Evolutionary conservation across 106 monocot genomes (phyloP).

Genomic region (Agapanthus africanus): DNA sequence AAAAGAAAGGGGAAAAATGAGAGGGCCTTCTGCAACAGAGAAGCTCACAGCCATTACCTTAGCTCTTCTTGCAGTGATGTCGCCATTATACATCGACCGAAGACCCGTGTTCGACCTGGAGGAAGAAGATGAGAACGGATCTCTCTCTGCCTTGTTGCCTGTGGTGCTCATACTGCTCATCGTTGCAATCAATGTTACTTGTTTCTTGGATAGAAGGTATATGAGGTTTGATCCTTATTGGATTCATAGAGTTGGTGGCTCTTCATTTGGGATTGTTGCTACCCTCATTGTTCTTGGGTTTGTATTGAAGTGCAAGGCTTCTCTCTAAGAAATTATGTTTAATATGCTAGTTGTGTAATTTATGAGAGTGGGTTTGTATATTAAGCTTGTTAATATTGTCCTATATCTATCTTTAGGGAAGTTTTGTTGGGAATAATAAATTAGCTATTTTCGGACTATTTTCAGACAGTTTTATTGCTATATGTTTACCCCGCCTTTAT

Average conservation of each 20-base stretch:
- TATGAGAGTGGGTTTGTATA: too few relatives aligned
- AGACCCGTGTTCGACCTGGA: conserved; percentile 11
- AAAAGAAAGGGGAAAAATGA: conserved; percentile 22
- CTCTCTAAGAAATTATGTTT: background rate
- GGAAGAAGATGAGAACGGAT: conserved; percentile 11
- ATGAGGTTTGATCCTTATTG: conserved; percentile 77
- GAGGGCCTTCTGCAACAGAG: conserved; percentile 34
- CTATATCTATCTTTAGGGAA: too few relatives aligned
- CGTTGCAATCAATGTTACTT: conserved; percentile 36
- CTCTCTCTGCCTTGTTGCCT: conserved; percentile 21
- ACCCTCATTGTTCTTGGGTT: conserved; percentile 52
- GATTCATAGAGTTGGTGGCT: conserved; percentile 87
- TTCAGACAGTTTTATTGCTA: too few relatives aligned
- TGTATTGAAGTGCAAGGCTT: conserved; percentile 64
- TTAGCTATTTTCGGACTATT: too few relatives aligned
- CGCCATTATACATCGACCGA: conserved; percentile 72
- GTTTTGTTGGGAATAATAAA: too few relatives aligned
- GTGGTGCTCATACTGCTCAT: conserved; percentile 43
- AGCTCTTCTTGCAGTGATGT: conserved; percentile 49
- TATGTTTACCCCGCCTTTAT: too few relatives aligned
- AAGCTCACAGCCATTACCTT: conserved; percentile 44
- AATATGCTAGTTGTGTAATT: too few relatives aligned
- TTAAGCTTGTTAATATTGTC: too few relatives aligned
- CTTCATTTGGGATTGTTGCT: conserved; percentile 56
- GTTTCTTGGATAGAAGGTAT: conserved; percentile 46